Evolutionary conservation across 805 yeast genomes (phyloP).

Genomic region (Diddensiella santjacobensis): DNA sequence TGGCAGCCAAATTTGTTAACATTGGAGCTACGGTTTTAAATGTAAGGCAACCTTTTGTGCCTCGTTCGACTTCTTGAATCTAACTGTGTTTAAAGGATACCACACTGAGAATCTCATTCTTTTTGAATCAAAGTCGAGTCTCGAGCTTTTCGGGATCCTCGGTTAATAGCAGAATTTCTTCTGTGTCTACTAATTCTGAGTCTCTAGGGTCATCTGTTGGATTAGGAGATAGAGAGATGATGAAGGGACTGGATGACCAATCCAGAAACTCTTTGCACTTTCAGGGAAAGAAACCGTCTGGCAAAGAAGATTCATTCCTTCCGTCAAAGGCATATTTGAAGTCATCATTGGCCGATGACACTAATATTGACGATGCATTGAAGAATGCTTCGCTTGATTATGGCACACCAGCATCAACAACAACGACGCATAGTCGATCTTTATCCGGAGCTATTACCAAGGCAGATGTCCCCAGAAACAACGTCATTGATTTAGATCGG

Average conservation of each 20-base stretch:
- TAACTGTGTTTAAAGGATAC: neutral
- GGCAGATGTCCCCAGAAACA: conserved; percentile 33
- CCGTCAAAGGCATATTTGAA: neutral
- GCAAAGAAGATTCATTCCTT: neutral
- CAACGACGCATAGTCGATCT: neutral
- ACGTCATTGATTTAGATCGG: conserved; percentile 39
- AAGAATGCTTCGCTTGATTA: conserved; percentile 4
- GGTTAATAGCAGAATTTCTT: neutral
- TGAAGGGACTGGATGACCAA: neutral
- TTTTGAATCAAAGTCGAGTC: neutral
- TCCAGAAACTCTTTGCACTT: neutral
- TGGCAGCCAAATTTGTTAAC: conserved; percentile 32
- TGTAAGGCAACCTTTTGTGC: too few species aligned
- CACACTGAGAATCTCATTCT: neutral
- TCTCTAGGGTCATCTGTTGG: neutral
- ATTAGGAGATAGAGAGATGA: neutral
- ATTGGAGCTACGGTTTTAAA: neutral
- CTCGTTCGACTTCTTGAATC: too few species aligned
- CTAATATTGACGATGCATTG: conserved; percentile 5
- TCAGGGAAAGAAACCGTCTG: neutral
- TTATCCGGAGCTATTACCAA: conserved; percentile 21
- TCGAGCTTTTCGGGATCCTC: neutral
- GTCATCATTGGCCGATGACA: conserved; percentile 2
- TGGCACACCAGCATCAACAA: neutral
- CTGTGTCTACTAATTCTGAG: neutral